A percentile compares a stretch with the other conserved stretches of the same genome.
Evolutionary conservation across 441 rosid genomes (phyloP).

Genomic region (Adansonia rubrostipa): DNA sequence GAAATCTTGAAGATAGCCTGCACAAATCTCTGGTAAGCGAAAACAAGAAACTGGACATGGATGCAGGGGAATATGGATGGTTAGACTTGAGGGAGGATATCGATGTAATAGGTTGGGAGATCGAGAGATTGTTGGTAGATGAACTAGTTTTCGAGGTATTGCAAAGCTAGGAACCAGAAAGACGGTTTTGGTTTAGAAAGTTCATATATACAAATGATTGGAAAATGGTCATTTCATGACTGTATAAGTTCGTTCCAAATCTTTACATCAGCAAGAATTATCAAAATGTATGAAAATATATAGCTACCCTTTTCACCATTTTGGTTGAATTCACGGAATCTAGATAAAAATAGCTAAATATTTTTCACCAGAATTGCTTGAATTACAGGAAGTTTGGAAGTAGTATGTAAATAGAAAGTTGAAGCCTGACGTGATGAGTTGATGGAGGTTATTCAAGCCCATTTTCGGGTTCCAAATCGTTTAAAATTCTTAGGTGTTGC

Average conservation of each 20-base stretch:
- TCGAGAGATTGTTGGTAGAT: slow-evolving; percentile 65
- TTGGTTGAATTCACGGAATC: neutral
- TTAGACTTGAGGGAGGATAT: slow-evolving; percentile 57
- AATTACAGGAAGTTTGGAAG: neutral
- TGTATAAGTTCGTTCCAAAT: slow-evolving; percentile 33
- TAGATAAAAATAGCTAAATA: neutral
- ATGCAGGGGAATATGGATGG: slow-evolving; percentile 54
- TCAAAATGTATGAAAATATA: neutral
- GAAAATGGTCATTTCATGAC: slow-evolving; percentile 37
- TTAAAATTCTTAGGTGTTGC: too few species aligned
- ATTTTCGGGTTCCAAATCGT: too few species aligned
- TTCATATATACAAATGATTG: slow-evolving; percentile 35
- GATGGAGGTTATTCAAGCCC: neutral
- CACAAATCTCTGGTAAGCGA: slow-evolving; percentile 43
- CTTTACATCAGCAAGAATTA: slow-evolving; percentile 11
- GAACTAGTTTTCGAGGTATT: slow-evolving; percentile 63
- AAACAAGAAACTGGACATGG: slow-evolving; percentile 41
- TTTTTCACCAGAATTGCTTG: neutral
- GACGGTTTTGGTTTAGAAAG: slow-evolving; percentile 39
- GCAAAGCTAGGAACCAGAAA: slow-evolving; percentile 17
- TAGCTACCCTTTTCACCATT: neutral
- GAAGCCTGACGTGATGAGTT: neutral
- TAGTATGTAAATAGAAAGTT: neutral
- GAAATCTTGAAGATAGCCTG: slow-evolving; percentile 51
- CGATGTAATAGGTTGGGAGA: slow-evolving; percentile 72